These are phyloP conservation scores for Huntiella savannae DNA, from an alignment of 2,329 filamentous ascomycete species.

Conservation along the genomic window DNA sequence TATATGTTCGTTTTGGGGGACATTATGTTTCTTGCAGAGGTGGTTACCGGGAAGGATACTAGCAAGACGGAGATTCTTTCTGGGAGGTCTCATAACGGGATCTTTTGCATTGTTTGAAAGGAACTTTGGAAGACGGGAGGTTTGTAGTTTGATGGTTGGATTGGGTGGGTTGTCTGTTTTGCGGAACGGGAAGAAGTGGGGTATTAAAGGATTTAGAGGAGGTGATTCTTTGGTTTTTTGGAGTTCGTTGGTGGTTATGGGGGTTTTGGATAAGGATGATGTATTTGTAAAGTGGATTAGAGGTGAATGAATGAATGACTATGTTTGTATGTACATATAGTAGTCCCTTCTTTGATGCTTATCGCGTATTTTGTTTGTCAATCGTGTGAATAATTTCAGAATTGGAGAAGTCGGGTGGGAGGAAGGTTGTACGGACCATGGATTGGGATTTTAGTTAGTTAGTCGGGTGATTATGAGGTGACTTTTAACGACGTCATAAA, in stretches of 20 bases:
- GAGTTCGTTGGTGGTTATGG: conserved; percentile 55
- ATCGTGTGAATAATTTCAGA: too few relatives aligned
- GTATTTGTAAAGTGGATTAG: conserved; percentile 14
- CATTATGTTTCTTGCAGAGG: conserved; percentile 72
- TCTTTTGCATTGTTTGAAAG: conserved; percentile 67
- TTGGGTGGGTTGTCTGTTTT: too few relatives aligned
- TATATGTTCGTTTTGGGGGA: conserved; percentile 76
- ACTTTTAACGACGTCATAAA: too few relatives aligned
- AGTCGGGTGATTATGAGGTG: too few relatives aligned
- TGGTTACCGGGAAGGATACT: conserved; percentile 56
- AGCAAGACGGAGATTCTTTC: conserved; percentile 71
- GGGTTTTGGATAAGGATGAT: conserved; percentile 52
- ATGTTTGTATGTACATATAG: too few relatives aligned
- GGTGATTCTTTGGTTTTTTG: conserved; percentile 78
- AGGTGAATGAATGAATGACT: too few relatives aligned
- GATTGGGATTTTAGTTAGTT: too few relatives aligned
- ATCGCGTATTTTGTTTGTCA: too few relatives aligned
- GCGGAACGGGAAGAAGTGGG: conserved; percentile 49
- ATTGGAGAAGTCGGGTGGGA: too few relatives aligned
- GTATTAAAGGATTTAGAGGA: conserved; percentile 67
- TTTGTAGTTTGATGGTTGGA: neutral
- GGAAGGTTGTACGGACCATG: too few relatives aligned
- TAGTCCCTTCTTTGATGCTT: too few relatives aligned
- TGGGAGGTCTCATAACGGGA: conserved; percentile 71
- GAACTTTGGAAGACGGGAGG: conserved; percentile 37